Base-by-base conservation (phyloP, 805 yeast genomes). In the Schizosaccharomyces pombe region DNA sequence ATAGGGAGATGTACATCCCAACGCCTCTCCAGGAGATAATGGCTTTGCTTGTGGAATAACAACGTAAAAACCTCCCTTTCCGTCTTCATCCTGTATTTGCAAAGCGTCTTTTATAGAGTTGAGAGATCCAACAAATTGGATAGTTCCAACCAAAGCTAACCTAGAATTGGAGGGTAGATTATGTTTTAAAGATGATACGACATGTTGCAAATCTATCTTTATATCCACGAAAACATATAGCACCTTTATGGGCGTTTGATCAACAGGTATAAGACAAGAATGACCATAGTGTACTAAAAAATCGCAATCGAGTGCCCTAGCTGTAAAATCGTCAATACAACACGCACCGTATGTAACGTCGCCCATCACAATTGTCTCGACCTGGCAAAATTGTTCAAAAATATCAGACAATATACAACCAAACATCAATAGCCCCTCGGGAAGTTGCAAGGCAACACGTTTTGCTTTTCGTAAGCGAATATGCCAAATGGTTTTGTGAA, bases 331-430 rank as follows among this genome's bases (percentile, higher is more conserved):
- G 65, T 91, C 98, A 51, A 91, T 86, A 68, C 98, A 91, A 65
- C 98, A 91, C 0, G 98, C 98, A 47, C 98, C 98, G 63, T 91
- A 91, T 0, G 96, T 85, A 0, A 91, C 98, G 65, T 91, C 98
- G 1, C 98, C 98, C 98, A 91, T 91, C 2, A 89, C 91, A 1
- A 91, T 71, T 0, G 87, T 83, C 62, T 87, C 95, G 54, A 82
- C 85, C 2, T 70, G 67, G 64, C 96, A 87, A 61, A 91, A 60
- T 65, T 87, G 95, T 62, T 85, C 94, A 34, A 91, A 64, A 26
- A 91, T 89, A 67, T 91, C 98, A 3, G 94, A 75, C n/a, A 91
- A 77, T 39, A 91, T 75, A 57, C 94, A 72, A 0, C 96, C 80
- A 64, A 87, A 91, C 1, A 91, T 83, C 53, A 91, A 69, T 31